A percentile compares a stretch with the other conserved stretches of the same genome.
Evolutionary conservation across 768 basidiomycete species (phyloP).

Genomic region (Chalciporus piperatus): DNA sequence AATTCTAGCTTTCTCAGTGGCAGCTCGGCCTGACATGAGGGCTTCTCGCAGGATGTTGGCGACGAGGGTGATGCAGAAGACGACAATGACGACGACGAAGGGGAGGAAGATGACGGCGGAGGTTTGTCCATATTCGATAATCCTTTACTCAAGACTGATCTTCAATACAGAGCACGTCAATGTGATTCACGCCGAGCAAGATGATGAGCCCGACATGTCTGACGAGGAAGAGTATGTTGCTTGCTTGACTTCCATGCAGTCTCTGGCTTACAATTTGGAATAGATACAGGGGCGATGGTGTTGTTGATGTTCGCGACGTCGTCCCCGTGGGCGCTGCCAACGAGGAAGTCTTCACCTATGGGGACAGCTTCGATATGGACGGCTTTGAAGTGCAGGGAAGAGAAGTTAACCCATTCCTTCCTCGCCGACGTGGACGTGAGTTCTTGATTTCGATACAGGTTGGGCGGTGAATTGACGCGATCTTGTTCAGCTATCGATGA

Average conservation of each 20-base stretch:
- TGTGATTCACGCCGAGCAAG: constrained; percentile 61
- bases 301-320: constrained; percentile 36
- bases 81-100: constrained; percentile 59
- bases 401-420: constrained; percentile 40
- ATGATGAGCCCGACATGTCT: constrained; percentile 60
- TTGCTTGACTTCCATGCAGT: neutral
- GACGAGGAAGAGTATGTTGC: constrained; percentile 62
- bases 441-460: neutral
- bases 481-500: constrained; percentile 46
- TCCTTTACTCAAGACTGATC: constrained; percentile 9
- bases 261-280: constrained; percentile 14
- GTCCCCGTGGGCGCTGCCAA: constrained; percentile 27
- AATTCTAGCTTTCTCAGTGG: neutral
- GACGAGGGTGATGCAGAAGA: constrained; percentile 54
- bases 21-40: constrained; percentile 9
- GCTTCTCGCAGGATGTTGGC: constrained; percentile 47
- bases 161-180: constrained; percentile 44
- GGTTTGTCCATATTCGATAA: constrained; percentile 9
- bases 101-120: constrained; percentile 35
- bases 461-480: neutral
- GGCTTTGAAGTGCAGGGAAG: constrained; percentile 44
- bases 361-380: constrained; percentile 49
- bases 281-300: constrained; percentile 41
- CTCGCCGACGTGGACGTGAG: constrained; percentile 49
- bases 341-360: constrained; percentile 56